A percentile compares a stretch with the other conserved stretches of the same genome.
These are phyloP conservation scores for Litchi chinensis DNA, from an alignment of 345 rosid species.

Conservation along the genomic window DNA sequence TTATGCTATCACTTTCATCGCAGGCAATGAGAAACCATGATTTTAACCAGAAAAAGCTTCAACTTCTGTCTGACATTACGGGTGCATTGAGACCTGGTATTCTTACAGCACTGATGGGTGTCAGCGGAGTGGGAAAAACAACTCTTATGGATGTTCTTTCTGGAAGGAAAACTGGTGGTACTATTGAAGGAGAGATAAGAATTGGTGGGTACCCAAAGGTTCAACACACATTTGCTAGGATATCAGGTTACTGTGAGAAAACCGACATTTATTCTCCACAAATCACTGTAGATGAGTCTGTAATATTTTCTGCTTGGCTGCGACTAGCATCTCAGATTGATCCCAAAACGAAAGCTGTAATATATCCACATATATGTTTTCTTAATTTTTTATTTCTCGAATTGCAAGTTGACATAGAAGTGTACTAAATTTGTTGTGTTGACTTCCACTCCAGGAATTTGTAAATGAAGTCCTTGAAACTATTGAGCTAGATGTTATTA, in stretches of 20 bases:
- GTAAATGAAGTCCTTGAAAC: conserved; percentile 47
- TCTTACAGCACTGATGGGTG: conserved; percentile 48
- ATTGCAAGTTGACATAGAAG: not conserved
- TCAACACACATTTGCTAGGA: conserved; percentile 17
- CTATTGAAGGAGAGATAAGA: conserved; percentile 38
- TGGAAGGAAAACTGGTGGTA: conserved; percentile 44
- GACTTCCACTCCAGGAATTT: conserved; percentile 28
- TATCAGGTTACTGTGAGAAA: conserved; percentile 25
- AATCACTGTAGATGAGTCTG: conserved; percentile 21
- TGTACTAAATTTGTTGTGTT: not conserved
- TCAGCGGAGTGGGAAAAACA: conserved; percentile 50
- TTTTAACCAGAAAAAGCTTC: conserved; percentile 31
- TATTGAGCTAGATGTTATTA: conserved; percentile 47
- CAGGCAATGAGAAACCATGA: conserved; percentile 57
- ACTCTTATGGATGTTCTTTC: conserved; percentile 46
- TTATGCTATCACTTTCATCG: not conserved
- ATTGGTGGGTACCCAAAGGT: conserved; percentile 42
- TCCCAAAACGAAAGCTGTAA: conserved; percentile 13
- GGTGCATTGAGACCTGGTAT: conserved; percentile 47
- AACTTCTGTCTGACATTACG: conserved; percentile 37
- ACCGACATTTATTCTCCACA: conserved; percentile 23
- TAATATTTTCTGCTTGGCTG: conserved; percentile 27
- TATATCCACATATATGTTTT: too few relatives aligned
- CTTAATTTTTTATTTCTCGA: too few relatives aligned
- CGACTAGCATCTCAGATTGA: conserved; percentile 15